Conservation (phyloP, 768 basidiomycete genomes). For the Termitomyces sp. region DNA sequence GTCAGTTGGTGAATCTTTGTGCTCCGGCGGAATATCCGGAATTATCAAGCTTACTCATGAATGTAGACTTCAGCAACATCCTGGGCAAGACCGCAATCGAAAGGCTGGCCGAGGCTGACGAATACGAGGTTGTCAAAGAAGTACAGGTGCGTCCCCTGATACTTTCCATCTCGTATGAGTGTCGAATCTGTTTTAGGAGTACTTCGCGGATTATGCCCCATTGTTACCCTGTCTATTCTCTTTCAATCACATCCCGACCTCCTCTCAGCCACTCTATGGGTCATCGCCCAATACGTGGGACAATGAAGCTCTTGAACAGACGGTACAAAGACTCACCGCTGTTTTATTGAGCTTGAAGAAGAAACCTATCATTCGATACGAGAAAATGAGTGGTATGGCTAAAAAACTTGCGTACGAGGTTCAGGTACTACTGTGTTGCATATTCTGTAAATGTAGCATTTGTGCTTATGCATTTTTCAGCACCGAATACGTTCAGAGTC, state of each 20-base stretch:
- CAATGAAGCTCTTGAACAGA: conserved; percentile 63
- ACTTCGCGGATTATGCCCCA: conserved; percentile 95
- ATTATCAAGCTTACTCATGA: conserved; percentile 14
- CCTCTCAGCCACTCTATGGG: conserved; percentile 63
- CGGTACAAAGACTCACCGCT: conserved; percentile 76
- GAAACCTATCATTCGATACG: conserved; percentile 91
- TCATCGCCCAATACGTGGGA: conserved; percentile 72
- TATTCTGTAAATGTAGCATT: background rate
- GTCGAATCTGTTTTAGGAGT: conserved; percentile 56
- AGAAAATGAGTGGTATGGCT: conserved; percentile 89
- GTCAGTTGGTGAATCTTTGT: conserved; percentile 80
- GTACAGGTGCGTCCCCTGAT: conserved; percentile 66
- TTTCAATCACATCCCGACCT: conserved; percentile 67
- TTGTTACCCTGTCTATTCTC: conserved; percentile 85
- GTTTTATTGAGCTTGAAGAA: conserved; percentile 94
- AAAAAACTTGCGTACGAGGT: conserved; percentile 85
- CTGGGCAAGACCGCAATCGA: conserved; percentile 89
- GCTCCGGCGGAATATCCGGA: conserved; percentile 16
- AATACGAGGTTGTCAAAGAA: conserved; percentile 94
- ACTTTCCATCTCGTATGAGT: conserved; percentile 1
- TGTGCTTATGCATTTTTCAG: conserved; percentile 28
- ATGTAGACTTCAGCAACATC: conserved; percentile 89
- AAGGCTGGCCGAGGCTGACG: conserved; percentile 87
- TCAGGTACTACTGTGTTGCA: conserved; percentile 50
- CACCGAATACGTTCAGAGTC: conserved; percentile 77